phyloP scores from a whole-genome alignment of 345 rosid species.

The Lumnitzera littorea region DNA sequence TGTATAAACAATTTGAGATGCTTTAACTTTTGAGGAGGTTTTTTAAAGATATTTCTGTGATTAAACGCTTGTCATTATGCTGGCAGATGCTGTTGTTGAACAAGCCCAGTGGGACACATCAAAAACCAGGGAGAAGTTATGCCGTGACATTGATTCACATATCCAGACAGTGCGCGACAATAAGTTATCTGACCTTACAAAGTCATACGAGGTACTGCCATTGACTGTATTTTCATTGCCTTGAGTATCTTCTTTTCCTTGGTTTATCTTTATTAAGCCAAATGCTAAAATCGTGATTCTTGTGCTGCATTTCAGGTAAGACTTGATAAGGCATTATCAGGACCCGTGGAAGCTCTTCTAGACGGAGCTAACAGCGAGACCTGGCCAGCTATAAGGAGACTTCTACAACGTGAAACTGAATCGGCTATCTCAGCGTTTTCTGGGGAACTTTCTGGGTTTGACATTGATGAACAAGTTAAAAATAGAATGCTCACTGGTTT shows the following conservation, averaged over 20 bases:
- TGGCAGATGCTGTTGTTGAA: slow-evolving; percentile 62
- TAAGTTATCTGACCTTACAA: slow-evolving; percentile 61
- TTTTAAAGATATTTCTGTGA: background rate
- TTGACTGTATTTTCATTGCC: background rate
- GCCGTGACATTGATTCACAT: slow-evolving; percentile 71
- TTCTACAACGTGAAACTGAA: slow-evolving; percentile 53
- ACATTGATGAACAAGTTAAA: slow-evolving; percentile 46
- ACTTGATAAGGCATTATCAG: slow-evolving; percentile 54
- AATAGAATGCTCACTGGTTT: slow-evolving; percentile 43
- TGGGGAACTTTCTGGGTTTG: slow-evolving; percentile 59
- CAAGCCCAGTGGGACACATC: slow-evolving; percentile 85
- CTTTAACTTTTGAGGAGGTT: background rate
- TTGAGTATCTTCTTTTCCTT: background rate
- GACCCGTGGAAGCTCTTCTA: slow-evolving; percentile 74
- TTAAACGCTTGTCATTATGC: background rate
- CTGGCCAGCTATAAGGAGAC: slow-evolving; percentile 80
- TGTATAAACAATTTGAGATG: background rate
- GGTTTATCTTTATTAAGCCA: background rate
- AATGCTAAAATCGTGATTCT: background rate
- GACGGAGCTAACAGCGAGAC: slow-evolving; percentile 72
- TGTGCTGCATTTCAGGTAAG: slow-evolving; percentile 34
- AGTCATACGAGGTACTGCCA: slow-evolving; percentile 52
- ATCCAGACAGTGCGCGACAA: slow-evolving; percentile 58
- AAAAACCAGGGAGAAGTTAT: slow-evolving; percentile 62
- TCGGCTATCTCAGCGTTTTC: slow-evolving; percentile 58